Evolutionary conservation across 2,329 filamentous ascomycete genomes (phyloP).

Genomic region (Chalaropsis ovoidea): DNA sequence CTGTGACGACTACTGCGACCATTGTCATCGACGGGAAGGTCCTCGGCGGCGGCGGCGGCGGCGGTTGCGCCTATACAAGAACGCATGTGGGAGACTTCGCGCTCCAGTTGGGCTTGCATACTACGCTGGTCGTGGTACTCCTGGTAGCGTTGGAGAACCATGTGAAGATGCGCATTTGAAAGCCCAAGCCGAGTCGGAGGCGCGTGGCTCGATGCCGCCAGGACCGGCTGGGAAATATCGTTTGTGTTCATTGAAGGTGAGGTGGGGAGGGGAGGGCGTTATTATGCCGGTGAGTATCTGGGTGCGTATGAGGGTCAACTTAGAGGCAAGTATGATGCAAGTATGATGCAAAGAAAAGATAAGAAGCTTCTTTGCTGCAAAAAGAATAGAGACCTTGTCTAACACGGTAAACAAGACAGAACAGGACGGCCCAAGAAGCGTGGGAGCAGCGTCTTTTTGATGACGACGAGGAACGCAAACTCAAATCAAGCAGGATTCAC

Average conservation of each 20-base stretch:
- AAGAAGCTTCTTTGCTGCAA: background rate
- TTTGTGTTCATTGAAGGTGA: constrained; percentile 13
- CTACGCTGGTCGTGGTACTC: constrained; percentile 20
- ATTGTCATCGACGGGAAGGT: background rate
- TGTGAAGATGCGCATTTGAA: constrained; percentile 19
- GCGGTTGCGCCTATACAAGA: background rate
- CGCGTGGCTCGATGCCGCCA: background rate
- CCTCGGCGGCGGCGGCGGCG: too few relatives aligned
- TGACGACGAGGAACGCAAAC: constrained; percentile 1
- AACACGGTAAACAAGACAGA: background rate
- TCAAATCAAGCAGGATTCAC: constrained; percentile 3
- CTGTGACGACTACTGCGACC: background rate
- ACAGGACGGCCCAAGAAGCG: background rate
- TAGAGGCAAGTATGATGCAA: background rate
- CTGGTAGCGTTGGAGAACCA: constrained; percentile 24
- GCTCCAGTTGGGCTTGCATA: constrained; percentile 15
- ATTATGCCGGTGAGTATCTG: background rate
- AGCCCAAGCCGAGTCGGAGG: background rate
- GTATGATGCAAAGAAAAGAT: background rate
- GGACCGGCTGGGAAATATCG: background rate
- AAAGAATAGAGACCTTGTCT: background rate
- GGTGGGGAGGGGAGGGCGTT: background rate
- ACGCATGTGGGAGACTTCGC: constrained; percentile 20
- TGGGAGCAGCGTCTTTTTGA: constrained; percentile 3
- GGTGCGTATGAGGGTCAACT: too few relatives aligned